These are phyloP conservation scores for Lachancea waltii DNA, from an alignment of 805 yeast genomes.

Conservation along the genomic window DNA sequence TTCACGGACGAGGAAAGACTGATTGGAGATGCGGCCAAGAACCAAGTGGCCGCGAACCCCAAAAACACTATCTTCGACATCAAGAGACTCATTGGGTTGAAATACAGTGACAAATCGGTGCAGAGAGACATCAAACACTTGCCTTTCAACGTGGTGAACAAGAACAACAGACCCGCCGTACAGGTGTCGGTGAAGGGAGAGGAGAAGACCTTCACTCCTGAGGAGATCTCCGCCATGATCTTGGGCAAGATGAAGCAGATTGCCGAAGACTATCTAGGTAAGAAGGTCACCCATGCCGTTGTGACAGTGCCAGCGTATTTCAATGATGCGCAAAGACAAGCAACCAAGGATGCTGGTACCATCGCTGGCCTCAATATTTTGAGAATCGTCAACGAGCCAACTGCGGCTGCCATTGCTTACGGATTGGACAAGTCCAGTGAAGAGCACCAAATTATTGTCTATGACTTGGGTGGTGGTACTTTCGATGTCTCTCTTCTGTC, in stretches of 20 bases:
- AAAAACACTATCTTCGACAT: conserved; percentile 82
- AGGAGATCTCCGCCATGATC: conserved; percentile 89
- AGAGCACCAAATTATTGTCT: conserved; percentile 86
- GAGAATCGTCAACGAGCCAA: conserved; percentile 89
- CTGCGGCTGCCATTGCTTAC: conserved; percentile 97
- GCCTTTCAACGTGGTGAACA: conserved; percentile 66
- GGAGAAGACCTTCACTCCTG: conserved; percentile 76
- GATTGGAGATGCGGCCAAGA: conserved; percentile 95
- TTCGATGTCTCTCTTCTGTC: conserved; percentile 85
- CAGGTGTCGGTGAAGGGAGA: conserved; percentile 71
- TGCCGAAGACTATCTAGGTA: conserved; percentile 86
- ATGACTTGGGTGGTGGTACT: conserved; percentile 97
- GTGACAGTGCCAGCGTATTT: conserved; percentile 92
- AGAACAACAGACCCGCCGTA: conserved; percentile 77
- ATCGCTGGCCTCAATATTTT: conserved; percentile 85
- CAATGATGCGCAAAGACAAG: conserved; percentile 92
- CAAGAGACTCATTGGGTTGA: conserved; percentile 84
- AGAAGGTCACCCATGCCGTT: conserved; percentile 79
- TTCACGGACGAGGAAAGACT: conserved; percentile 88
- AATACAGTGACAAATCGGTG: conserved; percentile 68
- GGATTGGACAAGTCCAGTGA: conserved; percentile 79
- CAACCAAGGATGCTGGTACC: conserved; percentile 88
- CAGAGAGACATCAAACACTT: conserved; percentile 77
- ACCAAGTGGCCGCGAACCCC: conserved; percentile 89
- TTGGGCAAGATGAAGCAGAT: conserved; percentile 86